These are phyloP conservation scores for Puccinia hordei DNA, from an alignment of 1,284 basidiomycete genomes.

Conservation along the genomic window DNA sequence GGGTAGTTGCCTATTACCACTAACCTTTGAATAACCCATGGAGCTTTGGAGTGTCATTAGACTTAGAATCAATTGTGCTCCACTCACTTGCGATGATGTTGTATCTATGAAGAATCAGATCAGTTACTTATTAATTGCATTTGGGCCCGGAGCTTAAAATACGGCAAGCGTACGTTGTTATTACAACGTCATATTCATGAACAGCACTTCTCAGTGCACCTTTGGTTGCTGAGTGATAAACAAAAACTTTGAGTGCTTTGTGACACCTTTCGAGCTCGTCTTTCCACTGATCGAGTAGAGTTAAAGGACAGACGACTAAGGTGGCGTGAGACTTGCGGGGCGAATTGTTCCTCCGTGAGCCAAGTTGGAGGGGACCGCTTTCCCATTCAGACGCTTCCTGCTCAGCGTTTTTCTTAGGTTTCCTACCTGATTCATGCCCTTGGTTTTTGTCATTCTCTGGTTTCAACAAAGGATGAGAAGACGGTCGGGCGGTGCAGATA, in stretches of 20 bases:
- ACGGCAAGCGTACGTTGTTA: conserved; percentile 28
- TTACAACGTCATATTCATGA: conserved; percentile 52
- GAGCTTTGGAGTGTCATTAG: not conserved
- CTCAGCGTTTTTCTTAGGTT: not conserved
- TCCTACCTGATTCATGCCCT: conserved; percentile 54
- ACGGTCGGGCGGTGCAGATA: conserved; percentile 71
- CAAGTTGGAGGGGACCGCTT: not conserved
- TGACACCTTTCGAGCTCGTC: conserved; percentile 74
- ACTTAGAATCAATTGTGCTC: conserved; percentile 21
- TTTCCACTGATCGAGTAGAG: conserved; percentile 84
- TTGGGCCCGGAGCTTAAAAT: not conserved
- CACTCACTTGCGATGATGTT: conserved; percentile 45
- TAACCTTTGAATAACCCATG: conserved; percentile 19
- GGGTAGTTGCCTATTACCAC: not conserved
- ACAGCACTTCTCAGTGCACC: conserved; percentile 71
- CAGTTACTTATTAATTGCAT: not conserved
- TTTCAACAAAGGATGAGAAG: not conserved
- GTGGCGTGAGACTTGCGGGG: conserved; percentile 63
- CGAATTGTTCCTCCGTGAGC: not conserved
- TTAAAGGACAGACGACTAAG: conserved; percentile 89
- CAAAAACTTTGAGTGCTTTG: conserved; percentile 66
- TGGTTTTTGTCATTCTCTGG: conserved; percentile 55
- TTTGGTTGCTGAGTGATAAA: conserved; percentile 84
- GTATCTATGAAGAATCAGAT: conserved; percentile 11
- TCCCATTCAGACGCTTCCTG: not conserved